These are phyloP conservation scores for Suaeda aralocaspica DNA, from an alignment of 148 eudicot species.

Conservation along the genomic window DNA sequence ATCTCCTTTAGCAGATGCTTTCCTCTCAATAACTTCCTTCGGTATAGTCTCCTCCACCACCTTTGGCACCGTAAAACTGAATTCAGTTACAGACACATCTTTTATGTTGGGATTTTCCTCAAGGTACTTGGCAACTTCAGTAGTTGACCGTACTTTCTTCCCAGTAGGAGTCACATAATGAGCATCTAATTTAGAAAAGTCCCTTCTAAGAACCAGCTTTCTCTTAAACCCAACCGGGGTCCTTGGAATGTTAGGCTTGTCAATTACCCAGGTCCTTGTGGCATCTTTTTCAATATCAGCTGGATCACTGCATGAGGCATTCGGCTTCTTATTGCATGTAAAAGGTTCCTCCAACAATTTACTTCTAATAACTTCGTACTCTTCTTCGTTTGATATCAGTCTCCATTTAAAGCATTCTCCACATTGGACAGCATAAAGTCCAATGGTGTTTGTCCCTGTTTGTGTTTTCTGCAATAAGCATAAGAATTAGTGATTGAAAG, in stretches of 20 bases:
- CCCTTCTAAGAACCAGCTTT: conserved; percentile 52
- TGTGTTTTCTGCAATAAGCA: conserved; percentile 30
- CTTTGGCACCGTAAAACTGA: conserved; percentile 59
- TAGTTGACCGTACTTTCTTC: conserved; percentile 38
- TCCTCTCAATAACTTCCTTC: conserved; percentile 29
- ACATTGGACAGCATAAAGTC: conserved; percentile 64
- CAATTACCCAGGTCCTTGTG: conserved; percentile 62
- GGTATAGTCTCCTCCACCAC: conserved; percentile 61
- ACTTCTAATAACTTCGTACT: conserved; percentile 64
- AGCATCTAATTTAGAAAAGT: conserved; percentile 63
- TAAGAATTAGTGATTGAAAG: neutral
- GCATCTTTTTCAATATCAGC: conserved; percentile 70
- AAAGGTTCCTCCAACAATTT: conserved; percentile 57
- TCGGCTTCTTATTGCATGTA: conserved; percentile 53
- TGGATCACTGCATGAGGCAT: conserved; percentile 49
- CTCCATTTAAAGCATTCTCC: conserved; percentile 81
- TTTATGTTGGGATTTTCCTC: conserved; percentile 46
- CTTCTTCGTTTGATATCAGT: conserved; percentile 50
- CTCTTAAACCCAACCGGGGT: conserved; percentile 70
- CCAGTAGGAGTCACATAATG: conserved; percentile 58
- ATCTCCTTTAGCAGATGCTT: conserved; percentile 25
- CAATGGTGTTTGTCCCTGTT: conserved; percentile 24
- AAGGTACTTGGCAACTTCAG: conserved; percentile 39
- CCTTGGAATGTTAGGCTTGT: conserved; percentile 70
- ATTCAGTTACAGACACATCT: conserved; percentile 39